phyloP scores from a whole-genome alignment of 129 eudicot genomes.

The Pseudognaphalium luteoalbum region DNA sequence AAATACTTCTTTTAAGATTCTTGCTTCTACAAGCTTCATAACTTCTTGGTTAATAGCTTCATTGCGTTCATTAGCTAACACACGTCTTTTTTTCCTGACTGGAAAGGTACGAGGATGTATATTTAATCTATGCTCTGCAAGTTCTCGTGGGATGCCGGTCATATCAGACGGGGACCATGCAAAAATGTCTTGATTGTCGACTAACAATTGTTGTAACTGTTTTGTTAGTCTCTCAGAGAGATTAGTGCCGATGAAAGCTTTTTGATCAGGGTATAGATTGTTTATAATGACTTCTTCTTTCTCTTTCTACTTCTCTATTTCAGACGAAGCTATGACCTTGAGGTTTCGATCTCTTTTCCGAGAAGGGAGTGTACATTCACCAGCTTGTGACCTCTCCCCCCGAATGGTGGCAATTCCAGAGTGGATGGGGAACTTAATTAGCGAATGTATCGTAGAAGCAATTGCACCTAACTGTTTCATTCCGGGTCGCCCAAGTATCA shows the following conservation, averaged over 20 bases:
- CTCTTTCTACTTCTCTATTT: too few species aligned
- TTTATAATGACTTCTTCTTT: neutral
- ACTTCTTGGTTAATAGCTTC: neutral
- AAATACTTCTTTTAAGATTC: too few species aligned
- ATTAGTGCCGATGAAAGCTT: neutral
- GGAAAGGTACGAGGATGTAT: neutral
- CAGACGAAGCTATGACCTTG: too few species aligned
- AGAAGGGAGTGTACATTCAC: neutral
- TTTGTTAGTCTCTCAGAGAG: neutral
- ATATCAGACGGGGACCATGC: too few species aligned
- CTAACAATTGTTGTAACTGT: neutral
- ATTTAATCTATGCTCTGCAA: neutral
- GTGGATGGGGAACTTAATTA: neutral
- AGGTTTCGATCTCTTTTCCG: neutral
- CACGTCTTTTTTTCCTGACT: neutral
- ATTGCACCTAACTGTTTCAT: too few species aligned
- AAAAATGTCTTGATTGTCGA: neutral
- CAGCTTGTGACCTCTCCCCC: neutral
- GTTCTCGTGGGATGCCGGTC: too few species aligned
- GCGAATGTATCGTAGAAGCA: too few species aligned
- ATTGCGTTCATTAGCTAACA: neutral
- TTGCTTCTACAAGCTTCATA: too few species aligned
- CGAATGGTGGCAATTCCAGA: neutral
- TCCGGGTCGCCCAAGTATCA: too few species aligned
- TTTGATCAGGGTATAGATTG: neutral